phyloP scores from a whole-genome alignment of 352 stramenopile species.

The Phytophthora meadii region DNA sequence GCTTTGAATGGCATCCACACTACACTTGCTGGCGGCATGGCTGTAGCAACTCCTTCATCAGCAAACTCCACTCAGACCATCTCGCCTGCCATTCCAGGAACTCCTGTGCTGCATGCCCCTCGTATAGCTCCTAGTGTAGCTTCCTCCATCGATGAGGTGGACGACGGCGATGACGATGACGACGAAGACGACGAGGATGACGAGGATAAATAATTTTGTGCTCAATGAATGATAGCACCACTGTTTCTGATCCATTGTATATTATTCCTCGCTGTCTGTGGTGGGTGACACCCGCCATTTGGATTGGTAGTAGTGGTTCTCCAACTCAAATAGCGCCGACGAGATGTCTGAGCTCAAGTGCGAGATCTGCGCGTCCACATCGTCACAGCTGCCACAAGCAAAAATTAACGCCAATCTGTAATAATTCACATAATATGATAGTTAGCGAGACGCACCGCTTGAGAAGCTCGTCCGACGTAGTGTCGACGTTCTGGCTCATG shows the following conservation, averaged over 20 bases:
- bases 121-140: constrained; percentile 30
- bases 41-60: constrained; percentile 21
- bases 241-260: constrained; percentile 12
- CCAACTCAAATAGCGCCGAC: constrained; percentile 81
- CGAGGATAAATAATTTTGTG: constrained; percentile 47
- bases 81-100: constrained; percentile 20
- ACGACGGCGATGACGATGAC: constrained; percentile 49
- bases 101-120: constrained; percentile 31
- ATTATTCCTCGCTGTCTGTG: constrained; percentile 25
- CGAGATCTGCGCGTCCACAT: constrained; percentile 79
- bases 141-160: constrained; percentile 43
- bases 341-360: constrained; percentile 83
- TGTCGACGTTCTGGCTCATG: constrained; percentile 87
- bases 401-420: not conserved
- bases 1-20: constrained; percentile 40
- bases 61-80: constrained; percentile 18
- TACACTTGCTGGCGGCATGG: constrained; percentile 25
- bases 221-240: constrained; percentile 10
- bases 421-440: too few relatives aligned
- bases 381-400: constrained; percentile 63
- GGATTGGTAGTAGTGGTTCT: constrained; percentile 87
- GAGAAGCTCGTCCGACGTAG: constrained; percentile 69
- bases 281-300: constrained; percentile 66
- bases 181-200: constrained; percentile 60
- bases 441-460: constrained; percentile 48